Evolutionary conservation across 306 rosid species (phyloP).

Genomic region (Fagus crenata): DNA sequence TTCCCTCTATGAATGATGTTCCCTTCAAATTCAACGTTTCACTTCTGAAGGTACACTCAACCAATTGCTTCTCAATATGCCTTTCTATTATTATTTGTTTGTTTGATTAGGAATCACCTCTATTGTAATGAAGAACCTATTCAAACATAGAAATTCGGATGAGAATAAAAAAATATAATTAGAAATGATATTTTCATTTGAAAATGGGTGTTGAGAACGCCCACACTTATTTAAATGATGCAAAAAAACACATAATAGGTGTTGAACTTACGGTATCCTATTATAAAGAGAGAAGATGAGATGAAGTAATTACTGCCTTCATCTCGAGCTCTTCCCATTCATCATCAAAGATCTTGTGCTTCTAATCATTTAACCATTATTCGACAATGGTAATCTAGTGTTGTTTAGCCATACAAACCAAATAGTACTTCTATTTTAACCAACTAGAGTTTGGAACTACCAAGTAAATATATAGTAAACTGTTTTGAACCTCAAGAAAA

Average conservation of each 20-base stretch:
- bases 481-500: not conserved
- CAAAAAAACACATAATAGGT: not conserved
- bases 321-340: too few relatives aligned
- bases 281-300: not conserved
- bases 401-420: not conserved
- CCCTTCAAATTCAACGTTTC: slow-evolving; percentile 78
- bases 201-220: not conserved
- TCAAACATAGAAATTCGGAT: not conserved
- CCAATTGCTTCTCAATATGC: not conserved
- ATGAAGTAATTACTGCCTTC: too few relatives aligned
- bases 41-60: slow-evolving; percentile 69
- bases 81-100: not conserved
- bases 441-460: not conserved
- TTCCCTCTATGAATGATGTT: slow-evolving; percentile 79
- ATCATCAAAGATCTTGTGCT: too few relatives aligned
- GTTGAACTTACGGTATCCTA: not conserved
- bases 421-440: not conserved
- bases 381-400: not conserved
- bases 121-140: not conserved
- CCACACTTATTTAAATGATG: not conserved
- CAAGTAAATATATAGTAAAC: not conserved
- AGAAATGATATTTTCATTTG: not conserved
- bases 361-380: not conserved
- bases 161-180: not conserved
- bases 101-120: not conserved